A percentile compares a stretch with the other conserved stretches of the same genome.
Evolutionary conservation across 352 stramenopile species (phyloP).

Genomic region (Globisporangium megalacanthum): DNA sequence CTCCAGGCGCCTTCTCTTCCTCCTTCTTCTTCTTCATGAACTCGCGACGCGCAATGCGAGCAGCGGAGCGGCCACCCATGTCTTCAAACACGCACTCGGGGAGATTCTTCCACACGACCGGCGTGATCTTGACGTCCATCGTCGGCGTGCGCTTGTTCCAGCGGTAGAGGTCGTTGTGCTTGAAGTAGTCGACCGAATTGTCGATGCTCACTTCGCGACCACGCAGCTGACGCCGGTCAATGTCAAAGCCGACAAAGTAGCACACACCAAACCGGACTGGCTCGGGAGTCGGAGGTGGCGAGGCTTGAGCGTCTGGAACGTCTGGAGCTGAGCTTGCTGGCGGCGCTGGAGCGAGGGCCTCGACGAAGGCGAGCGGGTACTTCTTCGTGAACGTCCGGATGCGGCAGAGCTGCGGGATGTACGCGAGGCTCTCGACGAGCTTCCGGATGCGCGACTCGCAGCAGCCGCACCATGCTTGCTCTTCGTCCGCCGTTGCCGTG

Average conservation of each 20-base stretch:
- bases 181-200: slow-evolving; percentile 85
- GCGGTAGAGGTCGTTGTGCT: slow-evolving; percentile 84
- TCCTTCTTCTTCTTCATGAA: slow-evolving; percentile 86
- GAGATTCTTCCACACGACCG: slow-evolving; percentile 80
- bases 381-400: slow-evolving; percentile 86
- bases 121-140: slow-evolving; percentile 86
- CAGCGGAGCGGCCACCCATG: slow-evolving; percentile 61
- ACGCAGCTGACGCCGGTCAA: slow-evolving; percentile 72
- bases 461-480: slow-evolving; percentile 92
- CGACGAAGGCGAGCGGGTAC: slow-evolving; percentile 65
- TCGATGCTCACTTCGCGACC: slow-evolving; percentile 81
- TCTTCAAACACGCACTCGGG: slow-evolving; percentile 84
- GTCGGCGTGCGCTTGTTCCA: slow-evolving; percentile 85
- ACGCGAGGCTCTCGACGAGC: slow-evolving; percentile 83
- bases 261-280: slow-evolving; percentile 66
- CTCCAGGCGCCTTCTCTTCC: slow-evolving; percentile 64
- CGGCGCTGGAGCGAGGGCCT: slow-evolving; percentile 8
- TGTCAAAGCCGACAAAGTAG: slow-evolving; percentile 85
- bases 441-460: slow-evolving; percentile 92
- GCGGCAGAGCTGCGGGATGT: slow-evolving; percentile 71
- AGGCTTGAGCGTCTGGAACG: slow-evolving; percentile 6
- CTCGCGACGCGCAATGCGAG: slow-evolving; percentile 58
- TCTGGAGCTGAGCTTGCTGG: slow-evolving; percentile 12
- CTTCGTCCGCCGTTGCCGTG: slow-evolving; percentile 83
- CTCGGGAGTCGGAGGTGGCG: slow-evolving; percentile 8